phyloP scores from a whole-genome alignment of 306 rosid genomes.

The Dalbergia cultrata region DNA sequence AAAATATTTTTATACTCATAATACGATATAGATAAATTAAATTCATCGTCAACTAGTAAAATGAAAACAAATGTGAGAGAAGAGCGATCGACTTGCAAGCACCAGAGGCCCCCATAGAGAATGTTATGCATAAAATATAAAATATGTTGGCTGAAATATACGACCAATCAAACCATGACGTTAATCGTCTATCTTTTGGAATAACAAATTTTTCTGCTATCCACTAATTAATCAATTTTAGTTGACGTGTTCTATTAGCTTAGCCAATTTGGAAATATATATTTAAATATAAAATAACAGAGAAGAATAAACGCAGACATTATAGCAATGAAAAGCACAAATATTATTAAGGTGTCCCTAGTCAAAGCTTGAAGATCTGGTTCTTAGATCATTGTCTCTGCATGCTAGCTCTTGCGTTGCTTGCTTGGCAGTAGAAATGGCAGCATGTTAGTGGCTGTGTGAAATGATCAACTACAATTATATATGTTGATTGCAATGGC shows the following conservation, averaged over 20 bases:
- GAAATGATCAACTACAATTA: neutral
- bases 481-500: neutral
- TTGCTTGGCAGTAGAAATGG: neutral
- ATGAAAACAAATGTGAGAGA: neutral
- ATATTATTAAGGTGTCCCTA: neutral
- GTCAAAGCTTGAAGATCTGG: constrained; percentile 30
- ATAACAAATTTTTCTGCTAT: neutral
- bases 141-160: neutral
- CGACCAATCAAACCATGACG: too few relatives aligned
- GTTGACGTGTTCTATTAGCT: neutral
- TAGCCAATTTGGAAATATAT: neutral
- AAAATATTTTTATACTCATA: too few relatives aligned
- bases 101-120: neutral
- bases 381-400: constrained; percentile 15
- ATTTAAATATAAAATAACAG: too few relatives aligned
- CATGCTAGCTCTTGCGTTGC: too few relatives aligned
- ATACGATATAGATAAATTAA: too few relatives aligned
- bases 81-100: neutral
- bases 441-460: neutral
- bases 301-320: neutral
- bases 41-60: neutral
- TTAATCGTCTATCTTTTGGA: neutral
- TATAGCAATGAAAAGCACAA: neutral
- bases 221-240: neutral
- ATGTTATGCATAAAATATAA: neutral